phyloP scores from a whole-genome alignment of 2,329 filamentous ascomycete genomes.

The Colletotrichum sp. region DNA sequence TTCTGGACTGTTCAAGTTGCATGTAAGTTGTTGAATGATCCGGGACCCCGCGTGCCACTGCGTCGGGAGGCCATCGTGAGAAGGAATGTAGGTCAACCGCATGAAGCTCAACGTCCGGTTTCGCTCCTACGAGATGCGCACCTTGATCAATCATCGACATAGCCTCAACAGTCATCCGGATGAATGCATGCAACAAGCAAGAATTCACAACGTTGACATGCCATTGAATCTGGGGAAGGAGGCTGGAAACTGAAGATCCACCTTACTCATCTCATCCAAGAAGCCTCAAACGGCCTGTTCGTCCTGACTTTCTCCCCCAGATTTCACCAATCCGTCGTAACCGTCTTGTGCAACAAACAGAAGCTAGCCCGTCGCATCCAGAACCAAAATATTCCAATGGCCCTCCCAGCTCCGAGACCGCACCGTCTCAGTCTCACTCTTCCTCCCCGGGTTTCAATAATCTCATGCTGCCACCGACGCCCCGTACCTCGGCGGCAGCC shows the following conservation, averaged over 20 bases:
- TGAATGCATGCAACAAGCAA: not conserved
- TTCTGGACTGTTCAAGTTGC: not conserved
- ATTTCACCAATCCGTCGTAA: not conserved
- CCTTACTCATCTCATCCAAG: not conserved
- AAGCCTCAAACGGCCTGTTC: not conserved
- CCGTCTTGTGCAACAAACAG: not conserved
- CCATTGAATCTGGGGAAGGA: not conserved
- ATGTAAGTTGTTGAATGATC: conserved; percentile 4
- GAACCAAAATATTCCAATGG: not conserved
- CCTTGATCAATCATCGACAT: not conserved
- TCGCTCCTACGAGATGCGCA: not conserved
- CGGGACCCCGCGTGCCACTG: not conserved
- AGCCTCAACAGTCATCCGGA: not conserved
- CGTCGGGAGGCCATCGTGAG: not conserved
- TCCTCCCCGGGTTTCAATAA: not conserved
- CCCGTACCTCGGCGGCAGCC: not conserved
- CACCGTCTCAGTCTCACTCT: conserved; percentile 1
- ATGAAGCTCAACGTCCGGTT: conserved; percentile 2
- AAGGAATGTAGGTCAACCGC: not conserved
- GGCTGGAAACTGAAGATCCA: not conserved
- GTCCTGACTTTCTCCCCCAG: not conserved
- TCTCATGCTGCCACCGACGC: not conserved
- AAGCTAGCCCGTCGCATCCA: not conserved
- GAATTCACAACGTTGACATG: not conserved
- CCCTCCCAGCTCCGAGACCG: not conserved